Conservation (phyloP, 371 early-diverging fungal species). For the Syncephalastrum contaminatum region DNA sequence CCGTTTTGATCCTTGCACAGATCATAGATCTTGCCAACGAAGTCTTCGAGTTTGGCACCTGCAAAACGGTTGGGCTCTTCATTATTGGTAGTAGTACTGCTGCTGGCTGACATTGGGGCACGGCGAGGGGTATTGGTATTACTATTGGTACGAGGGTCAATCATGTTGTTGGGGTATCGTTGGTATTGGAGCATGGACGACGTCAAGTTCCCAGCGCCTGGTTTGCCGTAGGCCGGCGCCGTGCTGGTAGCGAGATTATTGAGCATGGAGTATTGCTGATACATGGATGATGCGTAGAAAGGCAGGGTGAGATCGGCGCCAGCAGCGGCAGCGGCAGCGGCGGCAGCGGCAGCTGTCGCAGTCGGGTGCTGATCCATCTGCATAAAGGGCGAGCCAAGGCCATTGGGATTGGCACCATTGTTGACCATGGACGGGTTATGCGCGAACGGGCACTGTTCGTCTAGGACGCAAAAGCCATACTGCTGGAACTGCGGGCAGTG, state of each 20-base stretch:
- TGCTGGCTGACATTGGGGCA: background rate
- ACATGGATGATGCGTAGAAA: slow-evolving; percentile 11
- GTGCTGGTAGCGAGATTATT: slow-evolving; percentile 13
- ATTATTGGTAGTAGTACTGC: slow-evolving; percentile 9
- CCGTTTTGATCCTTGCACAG: slow-evolving; percentile 91
- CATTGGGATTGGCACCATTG: background rate
- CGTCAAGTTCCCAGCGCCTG: background rate
- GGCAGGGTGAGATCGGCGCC: slow-evolving; percentile 13
- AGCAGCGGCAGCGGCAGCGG: background rate
- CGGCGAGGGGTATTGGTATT: background rate
- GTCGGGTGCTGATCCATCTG: background rate
- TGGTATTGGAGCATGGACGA: too few species aligned
- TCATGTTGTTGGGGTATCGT: slow-evolving; percentile 5
- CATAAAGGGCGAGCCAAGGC: background rate
- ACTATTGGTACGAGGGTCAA: background rate
- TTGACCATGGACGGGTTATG: slow-evolving; percentile 30
- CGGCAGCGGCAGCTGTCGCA: slow-evolving; percentile 15
- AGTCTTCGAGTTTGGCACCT: slow-evolving; percentile 65
- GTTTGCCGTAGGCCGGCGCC: background rate
- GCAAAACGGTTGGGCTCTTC: slow-evolving; percentile 59
- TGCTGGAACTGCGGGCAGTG: slow-evolving; percentile 47
- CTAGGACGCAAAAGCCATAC: slow-evolving; percentile 59
- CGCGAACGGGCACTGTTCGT: slow-evolving; percentile 57
- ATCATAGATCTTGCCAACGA: slow-evolving; percentile 69
- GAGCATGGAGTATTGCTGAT: slow-evolving; percentile 16